Base-by-base conservation (phyloP, 495 filamentous ascomycete genomes). In the Penicillium silybi region DNA sequence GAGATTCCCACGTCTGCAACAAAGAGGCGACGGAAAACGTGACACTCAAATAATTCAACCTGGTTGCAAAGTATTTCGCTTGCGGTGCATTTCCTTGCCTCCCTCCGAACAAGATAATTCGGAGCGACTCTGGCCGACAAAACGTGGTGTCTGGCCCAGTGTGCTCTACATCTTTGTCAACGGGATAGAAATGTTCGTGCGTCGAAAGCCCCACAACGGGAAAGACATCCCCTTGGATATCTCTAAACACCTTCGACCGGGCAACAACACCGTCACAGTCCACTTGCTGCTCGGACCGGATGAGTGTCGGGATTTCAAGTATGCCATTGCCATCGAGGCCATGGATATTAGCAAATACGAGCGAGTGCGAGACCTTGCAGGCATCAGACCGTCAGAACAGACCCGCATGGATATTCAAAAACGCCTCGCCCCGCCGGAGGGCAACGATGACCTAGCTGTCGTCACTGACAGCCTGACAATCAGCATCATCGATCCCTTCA, bases 211-310 rank as follows among this genome's bases (percentile, higher is more conserved):
- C 1, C 83, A 89, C 39, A 81, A 88, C 61, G 82, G 82, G 0
- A 92, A 88, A 60, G 87, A 95, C 53, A 58, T 90, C 3, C 80
- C 92, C 0, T 67, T 87, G 23, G 89, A 95, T 52, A 74, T 93
- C 22, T 89, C 89, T 9, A 62, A 70, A 3, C 53, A 63, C 22
- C 62, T 86, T 15, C 62, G 54, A 2, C 44, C 62, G 25, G 85
- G 86, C 3, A 53, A 57, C 2, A 96, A 96, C 57, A 61, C 53
- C 4, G 56, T 95, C 11, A 68, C 74, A 4, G 56, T 89, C 15
- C 70, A 74, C 19, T 59, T 87, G 18, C 72, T 84, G 17, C 62
- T 66, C 6, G 55, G 52, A 10, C 47, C 58, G 3, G 68, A 66
- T 10, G 71, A 80, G 26, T 63, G 64, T 15, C 56, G 58, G 8